Evolutionary conservation across 1,139 yeast genomes (phyloP).

Genomic region (Yamadazyma blattariae): DNA sequence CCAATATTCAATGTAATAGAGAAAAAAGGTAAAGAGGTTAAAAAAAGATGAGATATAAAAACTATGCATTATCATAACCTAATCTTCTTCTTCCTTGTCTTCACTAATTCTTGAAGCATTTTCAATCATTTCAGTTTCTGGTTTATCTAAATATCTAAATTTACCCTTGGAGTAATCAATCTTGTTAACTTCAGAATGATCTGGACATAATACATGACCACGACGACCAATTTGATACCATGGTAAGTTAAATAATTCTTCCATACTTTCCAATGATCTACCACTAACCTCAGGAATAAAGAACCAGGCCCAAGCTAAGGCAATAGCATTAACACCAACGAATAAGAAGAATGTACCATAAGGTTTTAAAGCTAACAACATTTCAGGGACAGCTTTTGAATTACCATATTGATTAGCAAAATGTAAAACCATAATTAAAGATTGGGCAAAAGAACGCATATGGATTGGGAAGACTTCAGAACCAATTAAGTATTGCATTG

Average conservation of each 20-base stretch:
- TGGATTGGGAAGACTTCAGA: conserved; percentile 59
- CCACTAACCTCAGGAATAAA: conserved; percentile 55
- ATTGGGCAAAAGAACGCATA: conserved; percentile 52
- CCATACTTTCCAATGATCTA: conserved; percentile 54
- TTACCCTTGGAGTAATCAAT: conserved; percentile 9
- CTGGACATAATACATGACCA: conserved; percentile 52
- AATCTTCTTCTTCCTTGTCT: conserved; percentile 8
- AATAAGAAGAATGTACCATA: conserved; percentile 58
- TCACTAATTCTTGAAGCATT: conserved; percentile 8
- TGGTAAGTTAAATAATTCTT: conserved; percentile 55
- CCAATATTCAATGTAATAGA: too few species aligned
- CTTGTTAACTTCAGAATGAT: conserved; percentile 37
- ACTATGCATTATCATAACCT: too few species aligned
- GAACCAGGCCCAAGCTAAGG: conserved; percentile 50
- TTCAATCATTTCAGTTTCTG: conserved; percentile 7
- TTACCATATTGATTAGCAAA: conserved; percentile 60
- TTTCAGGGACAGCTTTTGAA: conserved; percentile 54
- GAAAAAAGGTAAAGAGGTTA: too few species aligned
- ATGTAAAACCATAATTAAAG: conserved; percentile 56
- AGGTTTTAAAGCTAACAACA: conserved; percentile 46
- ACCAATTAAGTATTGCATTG: conserved; percentile 56
- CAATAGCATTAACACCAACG: conserved; percentile 38
- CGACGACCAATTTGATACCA: conserved; percentile 54
- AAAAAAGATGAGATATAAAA: too few species aligned
- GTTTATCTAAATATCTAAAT: conserved; percentile 7